Conservation (phyloP, 1,284 basidiomycete species). For the Stereum hirsutum region DNA sequence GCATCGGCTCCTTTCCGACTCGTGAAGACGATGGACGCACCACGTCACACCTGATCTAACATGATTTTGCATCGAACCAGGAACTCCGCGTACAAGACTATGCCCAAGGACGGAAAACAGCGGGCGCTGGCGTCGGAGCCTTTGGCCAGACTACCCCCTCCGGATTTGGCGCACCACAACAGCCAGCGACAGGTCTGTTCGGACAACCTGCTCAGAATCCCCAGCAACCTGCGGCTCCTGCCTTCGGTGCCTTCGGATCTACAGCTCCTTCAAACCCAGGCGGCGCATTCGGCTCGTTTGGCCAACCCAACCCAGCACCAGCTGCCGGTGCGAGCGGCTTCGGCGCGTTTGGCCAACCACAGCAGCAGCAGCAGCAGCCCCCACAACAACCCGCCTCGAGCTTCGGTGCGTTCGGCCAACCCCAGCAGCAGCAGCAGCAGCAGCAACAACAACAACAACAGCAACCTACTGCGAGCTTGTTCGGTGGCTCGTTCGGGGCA, state of each 20-base stretch:
- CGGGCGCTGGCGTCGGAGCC: conserved; percentile 28
- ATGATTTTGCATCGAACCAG: no score
- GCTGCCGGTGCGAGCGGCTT: conserved; percentile 14
- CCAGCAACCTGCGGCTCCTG: conserved; percentile 18
- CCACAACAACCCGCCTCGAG: conserved; percentile 12
- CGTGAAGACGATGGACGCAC: no score
- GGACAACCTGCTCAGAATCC: conserved; percentile 18
- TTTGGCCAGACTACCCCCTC: conserved; percentile 36
- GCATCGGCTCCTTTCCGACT: no score
- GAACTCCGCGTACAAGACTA: conserved; percentile 73
- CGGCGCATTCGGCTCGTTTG: conserved; percentile 33
- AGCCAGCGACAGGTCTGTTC: conserved; percentile 18
- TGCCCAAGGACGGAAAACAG: conserved; percentile 64
- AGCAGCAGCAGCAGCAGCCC: conserved; percentile 17
- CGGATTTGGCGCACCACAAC: conserved; percentile 30
- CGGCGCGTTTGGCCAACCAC: conserved; percentile 27
- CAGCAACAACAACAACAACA: conserved; percentile 12
- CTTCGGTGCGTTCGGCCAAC: conserved; percentile 33
- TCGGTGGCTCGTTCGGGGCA: no score
- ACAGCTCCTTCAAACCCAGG: conserved; percentile 15
- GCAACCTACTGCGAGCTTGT: conserved; percentile 15
- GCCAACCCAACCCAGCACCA: conserved; percentile 18
- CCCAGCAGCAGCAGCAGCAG: conserved; percentile 19
- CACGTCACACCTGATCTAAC: neutral
- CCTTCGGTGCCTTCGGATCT: conserved; percentile 19